These are phyloP conservation scores for Stropharia rugosoannulata DNA, from an alignment of 768 basidiomycete species.

Conservation along the genomic window DNA sequence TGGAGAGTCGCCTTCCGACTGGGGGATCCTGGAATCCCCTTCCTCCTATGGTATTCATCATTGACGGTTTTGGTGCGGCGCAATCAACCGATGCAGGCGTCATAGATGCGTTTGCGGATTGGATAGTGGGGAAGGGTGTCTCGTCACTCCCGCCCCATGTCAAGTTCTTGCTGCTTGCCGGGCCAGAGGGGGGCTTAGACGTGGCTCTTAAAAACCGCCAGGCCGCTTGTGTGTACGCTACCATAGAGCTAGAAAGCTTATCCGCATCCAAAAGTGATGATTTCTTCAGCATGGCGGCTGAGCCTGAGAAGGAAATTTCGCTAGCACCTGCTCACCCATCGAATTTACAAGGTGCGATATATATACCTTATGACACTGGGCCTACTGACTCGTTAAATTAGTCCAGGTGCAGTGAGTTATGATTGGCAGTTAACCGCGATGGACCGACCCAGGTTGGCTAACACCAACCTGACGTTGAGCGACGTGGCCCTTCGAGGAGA, in stretches of 20 bases:
- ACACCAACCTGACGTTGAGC: too few species aligned
- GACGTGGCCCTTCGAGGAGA: too few species aligned
- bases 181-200: constrained; percentile 11
- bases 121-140: constrained; percentile 14
- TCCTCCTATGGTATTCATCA: constrained; percentile 19
- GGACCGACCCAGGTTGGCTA: too few species aligned
- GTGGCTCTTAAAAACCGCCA: not conserved
- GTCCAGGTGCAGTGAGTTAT: too few species aligned
- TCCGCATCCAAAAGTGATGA: too few species aligned
- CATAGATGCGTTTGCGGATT: constrained; percentile 11
- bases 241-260: not conserved
- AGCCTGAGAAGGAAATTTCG: not conserved
- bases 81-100: constrained; percentile 5
- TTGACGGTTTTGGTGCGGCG: constrained; percentile 20
- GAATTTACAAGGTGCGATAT: not conserved
- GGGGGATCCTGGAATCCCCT: constrained; percentile 17
- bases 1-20: constrained; percentile 1
- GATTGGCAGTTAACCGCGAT: too few species aligned
- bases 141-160: constrained; percentile 17
- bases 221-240: not conserved
- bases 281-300: not conserved
- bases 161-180: constrained; percentile 20
- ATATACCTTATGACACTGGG: too few species aligned
- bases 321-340: not conserved
- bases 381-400: too few species aligned